A percentile compares a stretch with the other conserved stretches of the same genome.
These are phyloP conservation scores for Sarcodon aspratus DNA, from an alignment of 768 basidiomycete species.

Conservation along the genomic window DNA sequence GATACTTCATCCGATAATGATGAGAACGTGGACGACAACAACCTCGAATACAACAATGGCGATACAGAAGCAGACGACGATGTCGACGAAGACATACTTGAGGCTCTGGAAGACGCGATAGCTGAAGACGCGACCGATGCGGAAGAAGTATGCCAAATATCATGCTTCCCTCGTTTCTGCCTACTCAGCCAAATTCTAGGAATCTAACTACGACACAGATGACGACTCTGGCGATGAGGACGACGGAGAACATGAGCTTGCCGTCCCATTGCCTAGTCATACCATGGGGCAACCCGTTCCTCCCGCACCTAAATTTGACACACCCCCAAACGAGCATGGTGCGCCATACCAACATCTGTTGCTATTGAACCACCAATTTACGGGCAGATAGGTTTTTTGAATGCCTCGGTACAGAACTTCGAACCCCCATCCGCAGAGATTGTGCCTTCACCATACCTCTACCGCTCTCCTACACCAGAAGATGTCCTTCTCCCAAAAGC, in stretches of 20 bases:
- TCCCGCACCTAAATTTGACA: too few relatives aligned
- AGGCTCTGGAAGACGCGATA: constrained; percentile 39
- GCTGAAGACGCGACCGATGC: constrained; percentile 56
- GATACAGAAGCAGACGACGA: constrained; percentile 39
- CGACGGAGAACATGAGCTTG: constrained; percentile 19
- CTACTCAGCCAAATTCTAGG: constrained; percentile 2
- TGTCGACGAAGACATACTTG: constrained; percentile 50
- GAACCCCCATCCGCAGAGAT: too few relatives aligned
- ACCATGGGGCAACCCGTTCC: too few relatives aligned
- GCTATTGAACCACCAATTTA: neutral
- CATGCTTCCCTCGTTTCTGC: neutral
- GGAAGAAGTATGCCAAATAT: constrained; percentile 44
- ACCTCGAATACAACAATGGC: constrained; percentile 43
- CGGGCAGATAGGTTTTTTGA: too few relatives aligned
- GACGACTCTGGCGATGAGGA: constrained; percentile 44
- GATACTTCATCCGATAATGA: constrained; percentile 9
- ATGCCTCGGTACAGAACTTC: too few relatives aligned
- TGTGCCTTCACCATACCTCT: too few relatives aligned
- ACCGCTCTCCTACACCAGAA: constrained; percentile 1
- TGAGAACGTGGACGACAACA: constrained; percentile 52
- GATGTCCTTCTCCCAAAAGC: constrained; percentile 22
- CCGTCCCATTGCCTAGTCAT: too few relatives aligned
- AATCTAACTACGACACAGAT: constrained; percentile 33
- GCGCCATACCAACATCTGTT: neutral
- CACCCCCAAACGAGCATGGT: neutral